Percentiles rank a stretch among this genome's conserved stretches.
Evolutionary conservation across 805 yeast genomes (phyloP).

Genomic region (Wickerhamomyces bovis): DNA sequence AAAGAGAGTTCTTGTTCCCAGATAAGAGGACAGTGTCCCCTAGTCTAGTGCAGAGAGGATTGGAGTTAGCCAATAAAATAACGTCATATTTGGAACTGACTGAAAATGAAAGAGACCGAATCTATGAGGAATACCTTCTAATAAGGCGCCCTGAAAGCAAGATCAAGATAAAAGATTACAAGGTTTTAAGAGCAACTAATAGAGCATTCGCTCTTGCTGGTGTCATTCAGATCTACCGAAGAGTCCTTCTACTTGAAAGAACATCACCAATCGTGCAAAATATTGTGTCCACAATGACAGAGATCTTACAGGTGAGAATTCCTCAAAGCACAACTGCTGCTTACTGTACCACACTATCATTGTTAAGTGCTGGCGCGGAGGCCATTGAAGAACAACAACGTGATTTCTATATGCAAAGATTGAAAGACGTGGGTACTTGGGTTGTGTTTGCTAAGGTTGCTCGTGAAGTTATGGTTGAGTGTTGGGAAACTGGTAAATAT

Average conservation of each 20-base stretch:
- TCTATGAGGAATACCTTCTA: constrained; percentile 9
- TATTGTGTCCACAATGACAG: constrained; percentile 28
- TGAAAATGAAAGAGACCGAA: constrained; percentile 25
- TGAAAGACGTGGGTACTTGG: constrained; percentile 34
- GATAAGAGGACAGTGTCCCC: constrained; percentile 11
- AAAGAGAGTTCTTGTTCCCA: constrained; percentile 11
- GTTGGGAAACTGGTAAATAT: constrained; percentile 48
- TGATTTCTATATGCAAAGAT: constrained; percentile 30
- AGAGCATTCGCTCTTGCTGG: constrained; percentile 48
- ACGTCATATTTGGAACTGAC: constrained; percentile 19
- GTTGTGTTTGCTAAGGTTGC: constrained; percentile 10
- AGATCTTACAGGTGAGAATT: constrained; percentile 29
- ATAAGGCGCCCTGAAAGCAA: constrained; percentile 5
- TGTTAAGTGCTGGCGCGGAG: constrained; percentile 53
- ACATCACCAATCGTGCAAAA: constrained; percentile 43
- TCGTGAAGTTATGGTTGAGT: constrained; percentile 36
- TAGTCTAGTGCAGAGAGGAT: constrained; percentile 24
- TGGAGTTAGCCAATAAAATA: constrained; percentile 33
- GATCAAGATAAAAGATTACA: constrained; percentile 12
- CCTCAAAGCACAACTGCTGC: constrained; percentile 43
- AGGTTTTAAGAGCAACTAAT: constrained; percentile 41
- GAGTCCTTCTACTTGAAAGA: constrained; percentile 47
- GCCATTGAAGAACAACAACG: constrained; percentile 30
- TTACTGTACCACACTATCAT: constrained; percentile 43
- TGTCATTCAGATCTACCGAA: constrained; percentile 47